Base-by-base conservation (phyloP, 768 basidiomycete genomes). In the Dacryopinax primogenitus region DNA sequence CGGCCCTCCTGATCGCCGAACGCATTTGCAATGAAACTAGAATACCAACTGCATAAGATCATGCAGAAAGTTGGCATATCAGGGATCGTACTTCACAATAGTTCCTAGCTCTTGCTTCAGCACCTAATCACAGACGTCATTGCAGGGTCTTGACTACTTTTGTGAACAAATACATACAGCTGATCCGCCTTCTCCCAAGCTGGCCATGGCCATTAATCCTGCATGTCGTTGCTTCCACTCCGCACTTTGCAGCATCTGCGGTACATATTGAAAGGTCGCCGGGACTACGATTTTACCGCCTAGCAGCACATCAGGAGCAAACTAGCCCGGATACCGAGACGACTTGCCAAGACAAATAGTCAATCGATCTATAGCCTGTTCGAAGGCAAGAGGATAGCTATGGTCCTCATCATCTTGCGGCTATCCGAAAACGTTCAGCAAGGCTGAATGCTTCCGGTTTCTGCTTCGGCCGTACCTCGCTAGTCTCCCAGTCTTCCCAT, bases 141-240 rank as follows among this genome's bases (percentile, higher is more conserved):
- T 37, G 18, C 36, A 9, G 9, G 36, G 11, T 37, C 11, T 37
- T 37, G 41, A 35, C 39, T 15, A 44, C 62, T 30, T 68, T 47
- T 21, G 67, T 32, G 45, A 33, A 3, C 7, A 26, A 11, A 39
- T 16, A 68, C 73, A 26, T 47, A 86, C 84, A 36, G 82, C 84
- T 0, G 88, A 90, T 1, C 69, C 69, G 12, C 92, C 92, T 74
- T 93, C 92, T 0, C 84, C 90, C 62, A 93, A 86, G 0, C 86
- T 83, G 0, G 89, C 89, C 65, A 95, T 87, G 0, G 90, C 89
- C 83, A 92, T 89, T 28, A 94, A 76, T 12, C 88, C 92, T 0
- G 90, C 90, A 70, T 94, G 90, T 32, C 91, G 79, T 30, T 84
- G 81, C 63, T 88, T 80, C 92, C 92, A 95, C 74, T 92, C 88